A percentile compares a stretch with the other conserved stretches of the same genome.
Conservation (phyloP, 2,329 filamentous ascomycete genomes). For the Sclerotinia borealis region DNA sequence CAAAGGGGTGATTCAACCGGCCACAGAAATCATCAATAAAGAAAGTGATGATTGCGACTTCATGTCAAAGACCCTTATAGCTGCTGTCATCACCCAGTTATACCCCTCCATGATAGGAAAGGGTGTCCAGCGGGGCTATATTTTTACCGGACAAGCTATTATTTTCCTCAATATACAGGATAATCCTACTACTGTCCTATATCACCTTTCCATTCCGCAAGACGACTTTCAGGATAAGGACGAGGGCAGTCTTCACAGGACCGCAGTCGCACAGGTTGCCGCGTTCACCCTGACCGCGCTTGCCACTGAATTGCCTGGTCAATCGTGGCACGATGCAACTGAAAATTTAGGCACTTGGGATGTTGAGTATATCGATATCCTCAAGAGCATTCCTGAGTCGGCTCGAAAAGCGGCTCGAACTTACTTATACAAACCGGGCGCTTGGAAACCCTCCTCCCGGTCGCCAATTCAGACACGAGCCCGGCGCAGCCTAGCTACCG, state of each 20-base stretch:
- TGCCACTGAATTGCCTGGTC: not conserved
- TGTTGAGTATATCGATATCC: not conserved
- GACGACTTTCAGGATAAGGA: not conserved
- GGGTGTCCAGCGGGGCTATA: not conserved
- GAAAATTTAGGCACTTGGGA: not conserved
- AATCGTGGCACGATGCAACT: not conserved
- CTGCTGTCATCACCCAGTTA: slow-evolving; percentile 5
- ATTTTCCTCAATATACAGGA: not conserved
- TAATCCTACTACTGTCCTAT: not conserved
- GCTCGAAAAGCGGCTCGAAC: too few species aligned
- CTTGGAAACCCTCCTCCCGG: not conserved
- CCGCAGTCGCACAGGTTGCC: not conserved
- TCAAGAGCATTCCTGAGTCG: not conserved
- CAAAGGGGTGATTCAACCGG: not conserved
- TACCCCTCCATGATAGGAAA: slow-evolving; percentile 6
- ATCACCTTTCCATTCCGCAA: not conserved
- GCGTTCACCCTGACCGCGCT: not conserved
- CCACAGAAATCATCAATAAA: not conserved
- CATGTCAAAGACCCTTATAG: not conserved
- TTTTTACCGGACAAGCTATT: slow-evolving; percentile 1
- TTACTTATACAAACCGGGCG: not conserved
- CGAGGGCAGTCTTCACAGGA: not conserved
- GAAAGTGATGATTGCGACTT: not conserved
- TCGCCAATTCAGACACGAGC: not conserved
- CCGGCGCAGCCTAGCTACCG: not conserved